These are phyloP conservation scores for Fusarium falciforme DNA, from an alignment of 2,329 filamentous ascomycete species.

Conservation along the genomic window DNA sequence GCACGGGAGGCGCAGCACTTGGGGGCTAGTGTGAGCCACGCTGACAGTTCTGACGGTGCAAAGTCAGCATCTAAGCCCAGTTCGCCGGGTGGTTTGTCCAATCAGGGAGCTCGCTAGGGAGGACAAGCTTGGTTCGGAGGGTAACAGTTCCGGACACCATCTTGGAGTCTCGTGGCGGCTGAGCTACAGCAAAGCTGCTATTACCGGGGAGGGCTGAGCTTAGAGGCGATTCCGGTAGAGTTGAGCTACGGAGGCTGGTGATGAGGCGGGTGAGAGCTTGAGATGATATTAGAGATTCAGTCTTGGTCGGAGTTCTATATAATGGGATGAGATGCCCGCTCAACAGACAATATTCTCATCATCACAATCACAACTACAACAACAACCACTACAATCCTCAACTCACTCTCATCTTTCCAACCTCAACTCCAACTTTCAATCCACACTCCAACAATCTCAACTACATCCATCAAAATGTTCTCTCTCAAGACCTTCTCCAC, in stretches of 20 bases:
- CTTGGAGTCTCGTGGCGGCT: slow-evolving; percentile 10
- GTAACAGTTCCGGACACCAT: slow-evolving; percentile 11
- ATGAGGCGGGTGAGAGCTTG: background rate
- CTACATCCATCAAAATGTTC: slow-evolving; percentile 45
- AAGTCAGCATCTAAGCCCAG: slow-evolving; percentile 31
- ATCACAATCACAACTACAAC: slow-evolving; percentile 23
- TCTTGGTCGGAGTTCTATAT: slow-evolving; percentile 27
- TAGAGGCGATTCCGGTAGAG: background rate
- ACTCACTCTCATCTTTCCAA: background rate
- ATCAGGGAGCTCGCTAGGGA: background rate
- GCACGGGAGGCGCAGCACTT: slow-evolving; percentile 25
- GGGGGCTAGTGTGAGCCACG: slow-evolving; percentile 28
- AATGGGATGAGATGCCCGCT: slow-evolving; percentile 23
- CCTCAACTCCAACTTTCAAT: background rate
- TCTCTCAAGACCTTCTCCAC: slow-evolving; percentile 44
- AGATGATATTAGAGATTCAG: background rate
- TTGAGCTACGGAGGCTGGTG: background rate
- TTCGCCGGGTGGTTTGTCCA: background rate
- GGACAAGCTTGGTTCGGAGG: background rate
- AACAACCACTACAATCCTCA: slow-evolving; percentile 1
- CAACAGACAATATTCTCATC: slow-evolving; percentile 22
- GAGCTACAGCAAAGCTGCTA: slow-evolving; percentile 26
- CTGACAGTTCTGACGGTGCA: slow-evolving; percentile 13
- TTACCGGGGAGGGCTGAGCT: slow-evolving; percentile 21
- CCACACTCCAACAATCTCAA: background rate